A percentile compares a stretch with the other conserved stretches of the same genome.
Evolutionary conservation across 306 rosid genomes (phyloP).

Genomic region (Citrullus mucosospermus): DNA sequence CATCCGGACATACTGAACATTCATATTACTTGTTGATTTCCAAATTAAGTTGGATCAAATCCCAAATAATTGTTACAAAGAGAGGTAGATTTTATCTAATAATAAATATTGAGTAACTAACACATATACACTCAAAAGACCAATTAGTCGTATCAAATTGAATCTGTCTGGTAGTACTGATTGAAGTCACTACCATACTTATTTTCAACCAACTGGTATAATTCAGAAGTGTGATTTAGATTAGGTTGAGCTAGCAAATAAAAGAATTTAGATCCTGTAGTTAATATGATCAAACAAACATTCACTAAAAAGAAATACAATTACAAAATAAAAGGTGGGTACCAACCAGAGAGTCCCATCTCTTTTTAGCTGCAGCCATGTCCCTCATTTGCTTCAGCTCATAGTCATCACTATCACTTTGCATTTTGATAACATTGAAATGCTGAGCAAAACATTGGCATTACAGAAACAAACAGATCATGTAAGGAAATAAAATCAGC

Average conservation of each 20-base stretch:
- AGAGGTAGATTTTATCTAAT: not conserved
- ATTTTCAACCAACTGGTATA: no score
- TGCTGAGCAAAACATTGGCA: slow-evolving; percentile 9
- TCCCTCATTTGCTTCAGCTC: slow-evolving; percentile 88
- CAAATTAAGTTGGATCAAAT: not conserved
- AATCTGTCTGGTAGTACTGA: not conserved
- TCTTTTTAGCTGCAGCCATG: slow-evolving; percentile 87
- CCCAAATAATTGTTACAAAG: not conserved
- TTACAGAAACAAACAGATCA: not conserved
- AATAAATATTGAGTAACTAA: not conserved
- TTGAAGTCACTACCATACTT: not conserved
- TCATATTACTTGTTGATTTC: not conserved
- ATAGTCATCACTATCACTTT: slow-evolving; percentile 47
- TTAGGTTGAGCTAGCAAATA: slow-evolving; percentile 6
- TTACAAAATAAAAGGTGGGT: not conserved
- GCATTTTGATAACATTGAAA: slow-evolving; percentile 32
- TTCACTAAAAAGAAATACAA: not conserved
- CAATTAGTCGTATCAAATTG: not conserved
- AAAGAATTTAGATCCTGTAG: not conserved
- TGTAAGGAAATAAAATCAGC: not conserved
- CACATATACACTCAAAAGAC: not conserved
- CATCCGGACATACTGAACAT: not conserved
- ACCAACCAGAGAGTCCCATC: slow-evolving; percentile 94
- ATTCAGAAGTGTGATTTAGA: not conserved
- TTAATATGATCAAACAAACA: not conserved